These are phyloP conservation scores for Ogataea nitratoaversa DNA, from an alignment of 805 yeast species.

Conservation along the genomic window DNA sequence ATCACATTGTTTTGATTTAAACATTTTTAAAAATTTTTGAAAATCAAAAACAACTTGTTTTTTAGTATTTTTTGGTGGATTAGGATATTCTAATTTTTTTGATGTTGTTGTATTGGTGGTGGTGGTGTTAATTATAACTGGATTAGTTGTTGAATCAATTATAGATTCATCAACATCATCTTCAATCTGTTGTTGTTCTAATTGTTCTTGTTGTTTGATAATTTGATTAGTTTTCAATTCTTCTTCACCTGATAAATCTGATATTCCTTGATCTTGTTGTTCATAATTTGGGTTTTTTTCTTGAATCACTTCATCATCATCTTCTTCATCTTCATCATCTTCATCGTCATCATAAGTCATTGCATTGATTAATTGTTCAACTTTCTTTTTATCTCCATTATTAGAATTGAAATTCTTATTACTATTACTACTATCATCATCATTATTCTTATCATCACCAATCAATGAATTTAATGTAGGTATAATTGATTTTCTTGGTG, in stretches of 20 bases:
- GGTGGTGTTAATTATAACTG: background rate
- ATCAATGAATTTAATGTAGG: slow-evolving; percentile 14
- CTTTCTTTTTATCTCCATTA: background rate
- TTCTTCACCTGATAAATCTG: background rate
- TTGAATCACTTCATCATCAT: slow-evolving; percentile 1
- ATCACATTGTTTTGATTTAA: slow-evolving; percentile 74
- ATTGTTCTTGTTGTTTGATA: background rate
- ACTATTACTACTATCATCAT: background rate
- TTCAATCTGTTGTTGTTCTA: slow-evolving; percentile 2
- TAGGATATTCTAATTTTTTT: slow-evolving; percentile 22
- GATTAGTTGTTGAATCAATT: background rate
- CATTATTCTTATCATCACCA: slow-evolving; percentile 2
- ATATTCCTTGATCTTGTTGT: slow-evolving; percentile 1
- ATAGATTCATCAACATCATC: slow-evolving; percentile 2
- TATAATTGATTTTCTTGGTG: slow-evolving; percentile 1
- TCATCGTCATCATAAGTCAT: slow-evolving; percentile 23
- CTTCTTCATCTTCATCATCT: slow-evolving; percentile 1
- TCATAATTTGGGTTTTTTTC: slow-evolving; percentile 1
- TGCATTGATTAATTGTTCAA: slow-evolving; percentile 17
- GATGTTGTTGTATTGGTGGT: background rate
- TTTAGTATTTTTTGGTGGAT: slow-evolving; percentile 26
- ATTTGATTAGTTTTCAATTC: background rate
- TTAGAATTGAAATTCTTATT: too few relatives aligned
- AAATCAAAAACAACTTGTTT: slow-evolving; percentile 63
- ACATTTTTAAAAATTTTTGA: slow-evolving; percentile 67